Evolutionary conservation across 2,329 filamentous ascomycete species (phyloP), one percentile per base, ranked within the genome.

Genomic region (Emmonsia crescens): DNA sequence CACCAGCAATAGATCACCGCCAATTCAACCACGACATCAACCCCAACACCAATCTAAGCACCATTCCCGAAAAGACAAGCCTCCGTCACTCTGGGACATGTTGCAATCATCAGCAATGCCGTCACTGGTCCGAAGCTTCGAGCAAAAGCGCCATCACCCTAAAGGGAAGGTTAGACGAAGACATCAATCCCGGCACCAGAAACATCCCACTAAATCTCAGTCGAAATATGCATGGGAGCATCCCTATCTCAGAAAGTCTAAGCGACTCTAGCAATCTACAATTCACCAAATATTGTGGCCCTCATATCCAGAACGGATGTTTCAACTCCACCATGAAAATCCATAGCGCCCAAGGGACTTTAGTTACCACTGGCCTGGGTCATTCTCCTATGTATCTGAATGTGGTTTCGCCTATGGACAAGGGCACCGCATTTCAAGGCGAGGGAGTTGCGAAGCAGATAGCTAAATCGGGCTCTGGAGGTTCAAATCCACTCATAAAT

Each of bases 141-240:
- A 48, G 27, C 19, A 56, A 36, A 24, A 3, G 10, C 40, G 40
- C 27, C 8, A 31, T 12, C 2, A 5, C 55, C 38, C 24, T 42
- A 10, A 29, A 57, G 6, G 27, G 33, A 33, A 21, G 36, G 14
- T 14, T 14, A 57, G 40, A 57, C 16, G 12, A 57, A 59, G 56
- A 27, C 51, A 29, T 44, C 46, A 29, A 29, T 31, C 19, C 1
- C 2, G 48, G 8, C 59, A 10, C 36, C 24, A n/a, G 38, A 60
- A 27, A 21, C 16, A 42, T 12, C 33, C 19, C 10, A 3, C 49
- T 59, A 60, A 61, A 67, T 62, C 64, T 63, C 46, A 66, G 55
- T 31, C 66, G 54, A 64, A 64, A 66, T 65, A 73, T 72, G 63
- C 71, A 69, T 74, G 73, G 73, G 60, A 73, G 67, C 72, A 75